Base-by-base conservation (phyloP, 1,284 basidiomycete species). In the Inonotus hispidus region DNA sequence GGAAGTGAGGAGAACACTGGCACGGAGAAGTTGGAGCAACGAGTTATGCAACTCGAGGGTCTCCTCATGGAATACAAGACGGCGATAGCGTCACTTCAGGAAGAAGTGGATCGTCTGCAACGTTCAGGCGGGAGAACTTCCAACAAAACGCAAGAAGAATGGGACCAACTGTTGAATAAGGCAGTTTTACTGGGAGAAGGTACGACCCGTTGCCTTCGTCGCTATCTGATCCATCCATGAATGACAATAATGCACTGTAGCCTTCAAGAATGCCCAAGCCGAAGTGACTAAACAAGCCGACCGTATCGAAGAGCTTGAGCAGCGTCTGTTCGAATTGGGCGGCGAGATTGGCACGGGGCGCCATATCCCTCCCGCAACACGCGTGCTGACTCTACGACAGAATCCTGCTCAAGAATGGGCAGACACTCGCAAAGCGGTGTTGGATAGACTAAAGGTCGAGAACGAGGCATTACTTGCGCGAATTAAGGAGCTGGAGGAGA, bases 401-500 rank as follows among this genome's bases (percentile, higher is more conserved):
- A 94, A 93, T 66, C 93, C 92, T 0, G 87, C 87, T 27, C 80
- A 84, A 64, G 75, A 82, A 60, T 90, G 91, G 82, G 80, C 81
- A 8, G 88, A 88, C 60, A 73, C 89, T 16, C 79, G 91, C 35
- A 79, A 84, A 63, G 82, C 77, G 14, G 84, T 79, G 8, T 77
- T 94, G 73, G 85, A 92, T 43, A 75, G 85, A 3, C 74, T 94
- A 37, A 85, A 82, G 71, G 76, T 75, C 50, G 93, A 95, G 74
- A 95, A 94, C 68, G 80, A 82, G 52, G 87, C 85, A 1, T 73
- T 94, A 7, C 73, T 88, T 61, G 78, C 75, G 56, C 74, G 83
- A 32, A 66, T 88, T 62, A 77, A 75, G 62, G 82, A 82, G n/a
- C 73, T 90, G 0, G 84, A 85, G 67, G 71, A 70, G 6, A 70